Evolutionary conservation across 2,329 filamentous ascomycete species (phyloP), one percentile per base, ranked within the genome.

Genomic region (Trichoderma pleuroti): DNA sequence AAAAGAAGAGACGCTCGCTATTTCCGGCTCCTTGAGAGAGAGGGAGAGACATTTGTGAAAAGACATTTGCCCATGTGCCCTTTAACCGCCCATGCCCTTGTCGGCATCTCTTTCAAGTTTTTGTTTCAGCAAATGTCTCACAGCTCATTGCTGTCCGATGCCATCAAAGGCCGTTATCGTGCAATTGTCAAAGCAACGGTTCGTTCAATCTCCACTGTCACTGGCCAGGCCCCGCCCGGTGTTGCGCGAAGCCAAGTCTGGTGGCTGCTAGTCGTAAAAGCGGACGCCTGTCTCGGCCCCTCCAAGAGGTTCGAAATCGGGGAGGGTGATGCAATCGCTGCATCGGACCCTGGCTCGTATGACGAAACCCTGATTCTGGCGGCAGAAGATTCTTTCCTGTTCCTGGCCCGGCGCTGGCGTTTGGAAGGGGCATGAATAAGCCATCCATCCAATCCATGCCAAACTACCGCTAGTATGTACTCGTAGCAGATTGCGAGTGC

Each of bases 351-450:
- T 61, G 39, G 28, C 32, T 46, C 14, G 39, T n/a, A 68, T 68
- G 56, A 61, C 65, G 65, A 69, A 60, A 66, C 28, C 68, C 56
- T 70, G 68, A 60, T 65, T 64, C 42, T 56, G 28, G 16, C 2
- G 24, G 26, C 24, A 32, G 56, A 67, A 52, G 42, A 66, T 57
- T 67, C 62, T 56, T 67, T 54, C 63, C 42, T 71, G 63, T 67
- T 67, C 46, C 63, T 57, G 63, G 56, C 1, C 54, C 21, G 36
- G 49, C 24, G 67, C 32, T 61, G 59, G 46, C 46, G 46, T 64
- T 57, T 56, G 16, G 36, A 24, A 30, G 49, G 54, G 57, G 42
- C 18, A n/a, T 30, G 14, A n/a, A 30, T 30, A 57, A 30, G 28
- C 52, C n/a, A 21, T 24, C 10, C 42, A 28, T 28, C n/a, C n/a